Base-by-base conservation (phyloP, 2,329 filamentous ascomycete genomes). In the Calonectria pseudoreteaudii region DNA sequence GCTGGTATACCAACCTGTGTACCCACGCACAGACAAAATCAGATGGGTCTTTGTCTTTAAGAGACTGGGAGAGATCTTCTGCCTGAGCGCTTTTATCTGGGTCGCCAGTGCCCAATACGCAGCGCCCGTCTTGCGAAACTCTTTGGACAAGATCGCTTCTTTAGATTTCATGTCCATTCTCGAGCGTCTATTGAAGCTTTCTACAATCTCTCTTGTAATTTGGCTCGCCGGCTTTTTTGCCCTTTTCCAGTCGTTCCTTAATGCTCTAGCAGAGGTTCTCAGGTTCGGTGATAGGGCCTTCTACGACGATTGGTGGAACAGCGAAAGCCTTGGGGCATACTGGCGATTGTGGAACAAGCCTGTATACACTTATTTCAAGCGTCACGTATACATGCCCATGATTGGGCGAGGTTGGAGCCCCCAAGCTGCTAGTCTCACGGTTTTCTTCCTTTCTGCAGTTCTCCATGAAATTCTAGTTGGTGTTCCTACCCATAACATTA, bases 291-390 rank as follows among this genome's bases (percentile, higher is more conserved):
- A 99, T 83, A 91, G 97, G 36, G 94, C 96, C 67, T 99, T 99
- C 84, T 99, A 99, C 84, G 93, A 94, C 47, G 95, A 98, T 81
- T 99, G 97, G 97, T 99, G 97, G 97, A 99, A 99, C 82, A 95
- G 93, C 76, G 92, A 93, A 69, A 95, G 93, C 77, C 88, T 98
- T 9, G 94, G 96, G 41, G 90, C 90, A 6, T 99, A 99, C 87
- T 98, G 96, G 96, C 92, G 96, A 28, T 94, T 93, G 0, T 99
- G 97, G 97, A 99, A 99, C 86, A 97, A 97, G 83, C 97, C 97
- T 0, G 96, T 99, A 8, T 98, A 98, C 82, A 93, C 95, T 72
- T 99, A 98, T 85, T 98, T 99, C 93, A 96, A 95, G 81, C 90
- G 97, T 47, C 97, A 99, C 83, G 92, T 99, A 66, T 98, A 97